These are phyloP conservation scores for Tillandsia fasciculata DNA, from an alignment of 176 grass and related monocot species.

Conservation along the genomic window DNA sequence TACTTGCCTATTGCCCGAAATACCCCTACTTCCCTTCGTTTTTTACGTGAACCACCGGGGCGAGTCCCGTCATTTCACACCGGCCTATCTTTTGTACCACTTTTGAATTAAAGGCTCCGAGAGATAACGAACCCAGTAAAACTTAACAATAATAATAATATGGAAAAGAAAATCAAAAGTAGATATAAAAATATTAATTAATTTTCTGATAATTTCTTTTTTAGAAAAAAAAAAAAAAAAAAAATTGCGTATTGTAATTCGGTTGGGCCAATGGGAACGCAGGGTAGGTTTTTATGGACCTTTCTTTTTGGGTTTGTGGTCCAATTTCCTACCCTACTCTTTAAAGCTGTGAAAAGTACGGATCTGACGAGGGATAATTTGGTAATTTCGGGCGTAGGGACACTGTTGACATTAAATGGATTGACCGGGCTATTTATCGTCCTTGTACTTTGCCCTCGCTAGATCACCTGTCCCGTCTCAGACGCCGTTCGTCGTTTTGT, in stretches of 20 bases:
- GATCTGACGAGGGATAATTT: neutral
- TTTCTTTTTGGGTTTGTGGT: neutral
- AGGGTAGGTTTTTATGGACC: neutral
- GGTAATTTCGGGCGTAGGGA: slow-evolving; percentile 1
- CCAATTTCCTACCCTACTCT: neutral
- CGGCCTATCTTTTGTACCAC: slow-evolving; percentile 8
- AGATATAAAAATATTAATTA: neutral
- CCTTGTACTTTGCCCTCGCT: neutral
- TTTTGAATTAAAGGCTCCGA: neutral
- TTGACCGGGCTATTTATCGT: slow-evolving; percentile 13
- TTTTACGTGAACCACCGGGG: slow-evolving; percentile 12
- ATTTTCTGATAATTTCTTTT: neutral
- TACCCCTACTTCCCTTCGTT: slow-evolving; percentile 5
- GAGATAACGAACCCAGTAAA: too few relatives aligned
- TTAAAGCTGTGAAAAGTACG: slow-evolving; percentile 3
- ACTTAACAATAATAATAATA: neutral
- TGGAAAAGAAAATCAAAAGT: neutral
- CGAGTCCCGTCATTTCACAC: neutral
- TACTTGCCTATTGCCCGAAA: neutral
- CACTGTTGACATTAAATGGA: slow-evolving; percentile 21
- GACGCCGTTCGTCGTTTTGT: slow-evolving; percentile 16
- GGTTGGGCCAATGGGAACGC: neutral
- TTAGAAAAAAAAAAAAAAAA: neutral
- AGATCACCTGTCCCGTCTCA: slow-evolving; percentile 5
- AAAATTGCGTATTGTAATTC: too few relatives aligned